Evolutionary conservation across 2,329 filamentous ascomycete species (phyloP).

Genomic region (Calonectria pseudoturangicola): DNA sequence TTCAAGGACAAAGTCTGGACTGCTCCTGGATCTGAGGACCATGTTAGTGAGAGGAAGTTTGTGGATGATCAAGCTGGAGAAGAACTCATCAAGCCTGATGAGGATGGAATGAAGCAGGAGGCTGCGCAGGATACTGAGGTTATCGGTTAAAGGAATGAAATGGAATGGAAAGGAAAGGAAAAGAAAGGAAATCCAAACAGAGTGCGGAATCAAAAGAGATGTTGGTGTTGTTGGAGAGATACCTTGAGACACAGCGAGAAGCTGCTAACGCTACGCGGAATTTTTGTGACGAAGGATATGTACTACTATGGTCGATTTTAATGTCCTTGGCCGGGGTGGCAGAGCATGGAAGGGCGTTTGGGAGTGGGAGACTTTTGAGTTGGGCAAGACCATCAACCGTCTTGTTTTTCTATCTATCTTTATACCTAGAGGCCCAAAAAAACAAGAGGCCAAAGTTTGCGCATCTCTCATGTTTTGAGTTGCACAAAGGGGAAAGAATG

Average conservation of each 20-base stretch:
- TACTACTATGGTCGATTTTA: slow-evolving; percentile 54
- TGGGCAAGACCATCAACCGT: slow-evolving; percentile 34
- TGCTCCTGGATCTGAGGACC: slow-evolving; percentile 73
- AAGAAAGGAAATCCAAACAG: slow-evolving; percentile 44
- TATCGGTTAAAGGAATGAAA: slow-evolving; percentile 55
- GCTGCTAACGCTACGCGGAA: slow-evolving; percentile 46
- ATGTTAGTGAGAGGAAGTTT: slow-evolving; percentile 93
- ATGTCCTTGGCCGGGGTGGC: slow-evolving; percentile 54
- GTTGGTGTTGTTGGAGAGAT: slow-evolving; percentile 31
- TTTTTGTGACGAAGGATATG: slow-evolving; percentile 52
- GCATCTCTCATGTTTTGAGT: slow-evolving; percentile 44
- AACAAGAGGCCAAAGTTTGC: slow-evolving; percentile 43
- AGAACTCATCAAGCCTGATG: slow-evolving; percentile 82
- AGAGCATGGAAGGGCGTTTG: slow-evolving; percentile 56
- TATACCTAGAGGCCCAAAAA: slow-evolving; percentile 53
- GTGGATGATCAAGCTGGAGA: slow-evolving; percentile 81
- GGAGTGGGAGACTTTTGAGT: slow-evolving; percentile 44
- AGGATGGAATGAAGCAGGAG: slow-evolving; percentile 62
- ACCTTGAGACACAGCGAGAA: slow-evolving; percentile 36
- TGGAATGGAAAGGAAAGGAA: slow-evolving; percentile 42
- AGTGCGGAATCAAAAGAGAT: slow-evolving; percentile 34
- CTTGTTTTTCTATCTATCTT: slow-evolving; percentile 37
- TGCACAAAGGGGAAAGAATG: slow-evolving; percentile 49
- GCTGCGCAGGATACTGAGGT: slow-evolving; percentile 62
- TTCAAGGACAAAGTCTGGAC: slow-evolving; percentile 96